These are phyloP conservation scores for Saturnispora ahearnii DNA, from an alignment of 805 yeast species.

Conservation along the genomic window DNA sequence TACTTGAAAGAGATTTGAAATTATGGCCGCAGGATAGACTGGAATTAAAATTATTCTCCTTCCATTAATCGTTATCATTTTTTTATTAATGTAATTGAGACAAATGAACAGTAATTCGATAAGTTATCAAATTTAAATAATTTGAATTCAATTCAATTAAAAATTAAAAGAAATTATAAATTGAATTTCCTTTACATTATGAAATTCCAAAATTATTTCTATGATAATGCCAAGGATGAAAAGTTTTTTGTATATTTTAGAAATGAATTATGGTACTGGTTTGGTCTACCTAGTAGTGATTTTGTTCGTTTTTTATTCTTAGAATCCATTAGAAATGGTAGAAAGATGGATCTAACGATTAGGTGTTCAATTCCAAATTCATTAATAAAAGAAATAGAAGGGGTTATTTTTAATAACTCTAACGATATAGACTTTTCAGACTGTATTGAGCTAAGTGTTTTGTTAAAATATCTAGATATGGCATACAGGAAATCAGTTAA, in stretches of 20 bases:
- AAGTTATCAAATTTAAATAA: background rate
- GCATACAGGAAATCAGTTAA: background rate
- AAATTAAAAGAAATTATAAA: background rate
- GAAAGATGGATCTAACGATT: background rate
- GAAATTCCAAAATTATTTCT: background rate
- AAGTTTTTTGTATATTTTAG: background rate
- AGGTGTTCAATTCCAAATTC: background rate
- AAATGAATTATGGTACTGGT: constrained; percentile 3
- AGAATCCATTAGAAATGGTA: background rate
- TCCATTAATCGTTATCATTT: background rate
- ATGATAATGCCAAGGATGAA: background rate
- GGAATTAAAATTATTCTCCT: constrained; percentile 4
- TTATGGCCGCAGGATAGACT: constrained; percentile 4
- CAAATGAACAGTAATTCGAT: background rate
- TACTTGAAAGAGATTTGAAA: constrained; percentile 3
- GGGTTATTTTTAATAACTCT: background rate
- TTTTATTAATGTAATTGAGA: background rate
- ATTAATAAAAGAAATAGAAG: background rate
- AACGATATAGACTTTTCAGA: background rate
- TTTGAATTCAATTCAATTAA: background rate
- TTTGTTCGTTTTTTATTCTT: constrained; percentile 1
- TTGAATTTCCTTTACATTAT: background rate
- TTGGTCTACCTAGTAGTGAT: background rate
- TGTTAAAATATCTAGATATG: background rate
- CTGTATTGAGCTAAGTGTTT: background rate